Percentiles rank a stretch among this genome's conserved stretches.
These are phyloP conservation scores for Chaetomium strumarium DNA, from an alignment of 2,329 filamentous ascomycete species.

Conservation along the genomic window DNA sequence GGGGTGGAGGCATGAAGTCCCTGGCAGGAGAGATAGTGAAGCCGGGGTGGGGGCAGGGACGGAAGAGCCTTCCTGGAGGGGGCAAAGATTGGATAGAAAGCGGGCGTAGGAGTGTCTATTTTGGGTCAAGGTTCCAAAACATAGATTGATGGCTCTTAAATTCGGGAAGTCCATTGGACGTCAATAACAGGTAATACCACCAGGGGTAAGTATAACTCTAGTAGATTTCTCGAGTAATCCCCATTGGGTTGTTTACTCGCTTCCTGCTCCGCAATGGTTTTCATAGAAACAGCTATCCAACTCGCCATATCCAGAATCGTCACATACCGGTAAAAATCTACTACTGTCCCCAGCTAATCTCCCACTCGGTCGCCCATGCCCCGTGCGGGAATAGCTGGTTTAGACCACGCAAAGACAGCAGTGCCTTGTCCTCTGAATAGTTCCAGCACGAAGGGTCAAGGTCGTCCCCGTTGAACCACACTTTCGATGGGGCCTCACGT, in stretches of 20 bases:
- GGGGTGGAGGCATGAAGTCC: constrained; percentile 24
- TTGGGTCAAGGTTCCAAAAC: not conserved
- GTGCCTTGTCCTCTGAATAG: constrained; percentile 42
- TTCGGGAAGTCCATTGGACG: too few species aligned
- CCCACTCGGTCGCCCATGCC: constrained; percentile 55
- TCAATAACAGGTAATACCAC: too few species aligned
- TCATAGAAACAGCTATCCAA: too few species aligned
- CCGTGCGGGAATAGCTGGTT: constrained; percentile 43
- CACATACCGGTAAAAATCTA: not conserved
- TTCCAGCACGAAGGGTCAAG: constrained; percentile 39
- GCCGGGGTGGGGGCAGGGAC: not conserved
- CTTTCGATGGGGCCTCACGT: constrained; percentile 31
- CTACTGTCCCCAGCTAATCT: constrained; percentile 15
- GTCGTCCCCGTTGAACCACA: constrained; percentile 46
- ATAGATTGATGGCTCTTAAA: too few species aligned
- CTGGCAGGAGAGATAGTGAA: not conserved
- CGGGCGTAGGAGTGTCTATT: not conserved
- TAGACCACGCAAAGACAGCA: constrained; percentile 47
- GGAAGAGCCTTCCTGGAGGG: not conserved
- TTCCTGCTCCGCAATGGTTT: too few species aligned
- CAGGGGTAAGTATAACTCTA: too few species aligned
- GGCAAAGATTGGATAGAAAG: constrained; percentile 5
- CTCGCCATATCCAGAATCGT: not conserved
- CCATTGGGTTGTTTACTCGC: too few species aligned
- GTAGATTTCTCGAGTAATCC: too few species aligned